Percentiles rank a stretch among this genome's conserved stretches.
Evolutionary conservation across 2,329 filamentous ascomycete genomes (phyloP).

Genomic region (Zopfia rhizophila): DNA sequence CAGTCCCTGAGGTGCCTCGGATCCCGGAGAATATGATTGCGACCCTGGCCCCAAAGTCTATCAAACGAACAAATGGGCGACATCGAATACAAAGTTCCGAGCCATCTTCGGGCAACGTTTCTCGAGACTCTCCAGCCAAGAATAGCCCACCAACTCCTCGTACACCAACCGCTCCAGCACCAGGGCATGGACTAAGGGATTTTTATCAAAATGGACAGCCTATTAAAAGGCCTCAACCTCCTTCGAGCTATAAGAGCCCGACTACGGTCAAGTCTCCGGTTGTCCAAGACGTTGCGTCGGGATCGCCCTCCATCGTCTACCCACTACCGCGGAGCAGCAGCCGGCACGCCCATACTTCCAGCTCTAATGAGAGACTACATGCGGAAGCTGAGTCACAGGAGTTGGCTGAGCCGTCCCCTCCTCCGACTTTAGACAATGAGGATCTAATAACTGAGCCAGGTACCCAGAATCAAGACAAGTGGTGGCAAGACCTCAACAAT

Average conservation of each 20-base stretch:
- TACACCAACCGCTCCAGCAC: constrained; percentile 26
- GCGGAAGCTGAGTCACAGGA: constrained; percentile 20
- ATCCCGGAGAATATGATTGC: constrained; percentile 25
- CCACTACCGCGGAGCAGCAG: constrained; percentile 21
- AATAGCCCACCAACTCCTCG: constrained; percentile 19
- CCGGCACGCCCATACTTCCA: constrained; percentile 18
- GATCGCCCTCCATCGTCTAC: constrained; percentile 17
- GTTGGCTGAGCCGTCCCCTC: constrained; percentile 27
- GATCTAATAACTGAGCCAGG: constrained; percentile 35
- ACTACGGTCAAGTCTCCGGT: constrained; percentile 8
- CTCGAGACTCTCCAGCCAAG: constrained; percentile 19
- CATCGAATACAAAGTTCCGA: constrained; percentile 15
- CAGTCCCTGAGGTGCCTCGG: constrained; percentile 31
- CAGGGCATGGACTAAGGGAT: constrained; percentile 32
- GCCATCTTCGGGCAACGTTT: constrained; percentile 25
- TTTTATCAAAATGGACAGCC: constrained; percentile 28
- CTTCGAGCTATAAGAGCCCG: constrained; percentile 27
- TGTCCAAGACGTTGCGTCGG: constrained; percentile 3
- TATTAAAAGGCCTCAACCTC: constrained; percentile 19
- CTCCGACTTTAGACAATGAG: constrained; percentile 27
- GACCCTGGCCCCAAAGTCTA: constrained; percentile 5
- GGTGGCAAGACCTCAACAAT: constrained; percentile 34
- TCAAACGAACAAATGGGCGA: constrained; percentile 20
- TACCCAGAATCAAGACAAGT: constrained; percentile 26
- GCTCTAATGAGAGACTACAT: constrained; percentile 15